A percentile compares a stretch with the other conserved stretches of the same genome.
Conservation (phyloP, 106 monocot genomes). For the Agapanthus africanus region DNA sequence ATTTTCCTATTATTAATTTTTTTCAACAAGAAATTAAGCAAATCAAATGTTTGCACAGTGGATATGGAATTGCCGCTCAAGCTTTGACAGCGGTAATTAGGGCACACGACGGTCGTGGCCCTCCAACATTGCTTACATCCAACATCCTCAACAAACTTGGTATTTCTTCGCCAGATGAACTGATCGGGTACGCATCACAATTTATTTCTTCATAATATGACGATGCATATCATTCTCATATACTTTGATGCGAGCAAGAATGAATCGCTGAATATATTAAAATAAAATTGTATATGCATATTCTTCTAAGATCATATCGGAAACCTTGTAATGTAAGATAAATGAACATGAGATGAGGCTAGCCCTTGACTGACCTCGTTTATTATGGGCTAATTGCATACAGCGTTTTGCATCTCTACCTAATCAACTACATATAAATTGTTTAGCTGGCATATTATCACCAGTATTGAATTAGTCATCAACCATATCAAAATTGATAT, state of each 20-base stretch:
- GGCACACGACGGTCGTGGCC: conserved; percentile 95
- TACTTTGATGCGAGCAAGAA: neutral
- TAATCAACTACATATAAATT: too few relatives aligned
- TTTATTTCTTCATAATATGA: neutral
- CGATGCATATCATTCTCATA: neutral
- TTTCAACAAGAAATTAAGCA: neutral
- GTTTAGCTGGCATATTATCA: too few relatives aligned
- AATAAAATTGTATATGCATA: too few relatives aligned
- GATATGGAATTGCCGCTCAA: conserved; percentile 91
- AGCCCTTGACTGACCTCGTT: too few relatives aligned
- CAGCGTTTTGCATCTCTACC: too few relatives aligned
- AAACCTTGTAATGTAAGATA: neutral
- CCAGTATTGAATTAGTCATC: too few relatives aligned
- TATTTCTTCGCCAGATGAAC: conserved; percentile 88
- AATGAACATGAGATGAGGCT: neutral
- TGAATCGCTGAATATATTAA: too few relatives aligned
- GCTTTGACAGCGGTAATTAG: conserved; percentile 90
- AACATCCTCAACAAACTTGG: conserved; percentile 57
- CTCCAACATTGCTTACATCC: conserved; percentile 58
- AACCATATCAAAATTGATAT: too few relatives aligned
- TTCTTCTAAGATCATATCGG: too few relatives aligned
- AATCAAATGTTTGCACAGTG: conserved; percentile 43
- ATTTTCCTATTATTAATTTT: too few relatives aligned
- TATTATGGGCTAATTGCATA: too few relatives aligned
- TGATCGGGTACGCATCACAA: conserved; percentile 59